Conservation (phyloP, 2,329 filamentous ascomycete species). For the Gnomoniopsis sp. region DNA sequence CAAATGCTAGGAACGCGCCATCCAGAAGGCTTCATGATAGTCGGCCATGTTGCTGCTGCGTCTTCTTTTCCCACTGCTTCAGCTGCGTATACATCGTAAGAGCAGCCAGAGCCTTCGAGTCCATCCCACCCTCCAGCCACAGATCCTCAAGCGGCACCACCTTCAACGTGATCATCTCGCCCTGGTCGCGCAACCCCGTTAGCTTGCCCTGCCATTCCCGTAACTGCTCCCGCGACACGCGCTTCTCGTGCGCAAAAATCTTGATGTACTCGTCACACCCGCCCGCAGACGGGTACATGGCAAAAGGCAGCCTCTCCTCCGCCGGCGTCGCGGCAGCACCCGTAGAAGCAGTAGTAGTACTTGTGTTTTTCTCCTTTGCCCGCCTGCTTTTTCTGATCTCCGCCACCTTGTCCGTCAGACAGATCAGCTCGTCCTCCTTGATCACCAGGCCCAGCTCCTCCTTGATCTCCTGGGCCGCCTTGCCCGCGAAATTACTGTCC, state of each 20-base stretch:
- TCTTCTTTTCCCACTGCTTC: slow-evolving; percentile 42
- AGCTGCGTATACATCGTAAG: slow-evolving; percentile 40
- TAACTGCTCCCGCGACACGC: slow-evolving; percentile 46
- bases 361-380: slow-evolving; percentile 38
- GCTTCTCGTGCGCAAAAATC: slow-evolving; percentile 54
- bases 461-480: slow-evolving; percentile 57
- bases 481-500: slow-evolving; percentile 50
- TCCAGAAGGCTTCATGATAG: not conserved
- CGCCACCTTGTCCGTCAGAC: slow-evolving; percentile 38
- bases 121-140: slow-evolving; percentile 55
- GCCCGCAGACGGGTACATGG: slow-evolving; percentile 56
- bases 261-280: slow-evolving; percentile 60
- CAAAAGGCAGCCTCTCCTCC: slow-evolving; percentile 36
- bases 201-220: slow-evolving; percentile 54
- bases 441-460: slow-evolving; percentile 59
- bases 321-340: not conserved
- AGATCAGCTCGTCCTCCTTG: slow-evolving; percentile 41
- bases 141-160: slow-evolving; percentile 53
- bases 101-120: slow-evolving; percentile 58
- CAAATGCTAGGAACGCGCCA: slow-evolving; percentile 31
- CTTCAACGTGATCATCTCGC: slow-evolving; percentile 61
- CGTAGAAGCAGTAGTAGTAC: not conserved
- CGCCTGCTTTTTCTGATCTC: slow-evolving; percentile 37
- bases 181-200: slow-evolving; percentile 54
- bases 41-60: not conserved